A percentile compares a stretch with the other conserved stretches of the same genome.
phyloP scores from a whole-genome alignment of 106 monocot genomes.

The Xerophyta viscosa region DNA sequence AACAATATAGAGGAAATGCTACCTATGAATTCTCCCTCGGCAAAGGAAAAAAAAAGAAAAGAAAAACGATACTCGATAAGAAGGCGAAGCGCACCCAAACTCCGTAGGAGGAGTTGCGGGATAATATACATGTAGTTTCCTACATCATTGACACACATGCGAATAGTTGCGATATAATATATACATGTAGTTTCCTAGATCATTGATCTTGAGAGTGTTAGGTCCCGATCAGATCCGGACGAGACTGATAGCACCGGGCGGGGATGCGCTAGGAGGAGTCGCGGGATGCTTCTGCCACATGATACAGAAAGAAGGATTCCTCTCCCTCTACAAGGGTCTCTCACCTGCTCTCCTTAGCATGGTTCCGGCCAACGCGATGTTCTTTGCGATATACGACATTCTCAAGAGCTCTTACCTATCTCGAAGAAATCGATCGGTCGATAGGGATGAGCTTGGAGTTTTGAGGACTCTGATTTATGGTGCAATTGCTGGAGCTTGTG shows the following conservation, averaged over 20 bases:
- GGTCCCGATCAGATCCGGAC: slow-evolving; percentile 35
- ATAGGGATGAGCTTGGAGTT: slow-evolving; percentile 18
- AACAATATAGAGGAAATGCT: no score
- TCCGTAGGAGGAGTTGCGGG: no score
- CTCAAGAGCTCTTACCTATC: slow-evolving; percentile 32
- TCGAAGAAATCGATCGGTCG: not conserved
- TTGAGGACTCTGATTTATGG: slow-evolving; percentile 39
- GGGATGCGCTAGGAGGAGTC: slow-evolving; percentile 36
- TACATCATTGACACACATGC: no score
- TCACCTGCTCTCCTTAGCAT: slow-evolving; percentile 47
- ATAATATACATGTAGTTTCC: no score
- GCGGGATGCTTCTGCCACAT: slow-evolving; percentile 37
- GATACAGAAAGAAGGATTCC: slow-evolving; percentile 40
- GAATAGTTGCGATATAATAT: no score
- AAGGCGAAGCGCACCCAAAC: no score
- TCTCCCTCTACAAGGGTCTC: slow-evolving; percentile 65
- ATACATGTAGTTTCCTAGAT: slow-evolving; percentile 2
- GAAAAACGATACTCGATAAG: no score
- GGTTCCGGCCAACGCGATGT: slow-evolving; percentile 48
- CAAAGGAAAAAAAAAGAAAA: no score
- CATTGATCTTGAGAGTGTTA: slow-evolving; percentile 15
- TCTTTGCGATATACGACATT: slow-evolving; percentile 49
- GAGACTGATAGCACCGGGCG: slow-evolving; percentile 37
- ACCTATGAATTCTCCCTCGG: no score
- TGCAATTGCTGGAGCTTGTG: slow-evolving; percentile 47